Conservation (phyloP, 768 basidiomycete species). For the Pleurotus tuoliensis region DNA sequence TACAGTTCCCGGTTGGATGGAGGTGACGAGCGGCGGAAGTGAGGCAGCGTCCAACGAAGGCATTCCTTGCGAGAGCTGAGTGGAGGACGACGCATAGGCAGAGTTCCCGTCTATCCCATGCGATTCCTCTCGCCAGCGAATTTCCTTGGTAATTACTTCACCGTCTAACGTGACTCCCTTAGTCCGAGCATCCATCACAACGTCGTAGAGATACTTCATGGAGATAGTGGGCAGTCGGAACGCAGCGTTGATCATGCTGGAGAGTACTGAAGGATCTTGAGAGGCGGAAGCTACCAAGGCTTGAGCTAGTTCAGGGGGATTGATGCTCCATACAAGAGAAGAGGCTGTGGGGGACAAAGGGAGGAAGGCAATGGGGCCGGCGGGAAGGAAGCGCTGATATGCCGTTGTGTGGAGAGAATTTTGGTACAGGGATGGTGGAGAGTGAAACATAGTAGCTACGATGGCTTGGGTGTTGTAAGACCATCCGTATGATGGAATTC, state of each 20-base stretch:
- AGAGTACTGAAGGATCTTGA: slow-evolving; percentile 54
- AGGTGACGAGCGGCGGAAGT: slow-evolving; percentile 71
- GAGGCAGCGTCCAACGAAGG: slow-evolving; percentile 57
- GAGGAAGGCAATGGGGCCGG: slow-evolving; percentile 93
- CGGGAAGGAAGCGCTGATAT: slow-evolving; percentile 92
- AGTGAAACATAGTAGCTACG: slow-evolving; percentile 83
- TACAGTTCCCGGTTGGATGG: slow-evolving; percentile 65
- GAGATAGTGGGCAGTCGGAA: slow-evolving; percentile 81
- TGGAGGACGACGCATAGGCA: slow-evolving; percentile 50
- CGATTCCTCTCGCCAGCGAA: slow-evolving; percentile 69
- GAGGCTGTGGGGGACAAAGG: slow-evolving; percentile 77
- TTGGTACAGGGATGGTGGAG: slow-evolving; percentile 58
- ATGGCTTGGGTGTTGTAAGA: slow-evolving; percentile 85
- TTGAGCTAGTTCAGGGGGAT: slow-evolving; percentile 61
- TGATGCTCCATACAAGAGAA: slow-evolving; percentile 94
- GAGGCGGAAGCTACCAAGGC: slow-evolving; percentile 52
- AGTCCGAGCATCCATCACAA: slow-evolving; percentile 52
- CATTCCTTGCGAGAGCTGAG: slow-evolving; percentile 37
- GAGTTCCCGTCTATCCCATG: slow-evolving; percentile 65
- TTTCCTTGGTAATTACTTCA: slow-evolving; percentile 54
- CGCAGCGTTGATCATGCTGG: slow-evolving; percentile 82
- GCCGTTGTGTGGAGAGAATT: slow-evolving; percentile 69
- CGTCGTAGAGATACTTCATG: slow-evolving; percentile 59
- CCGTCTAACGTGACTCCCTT: slow-evolving; percentile 42
- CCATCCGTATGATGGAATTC: slow-evolving; percentile 89